Base-by-base conservation (phyloP, 164 flowering plant genomes). In the Stephania yunnanensis region DNA sequence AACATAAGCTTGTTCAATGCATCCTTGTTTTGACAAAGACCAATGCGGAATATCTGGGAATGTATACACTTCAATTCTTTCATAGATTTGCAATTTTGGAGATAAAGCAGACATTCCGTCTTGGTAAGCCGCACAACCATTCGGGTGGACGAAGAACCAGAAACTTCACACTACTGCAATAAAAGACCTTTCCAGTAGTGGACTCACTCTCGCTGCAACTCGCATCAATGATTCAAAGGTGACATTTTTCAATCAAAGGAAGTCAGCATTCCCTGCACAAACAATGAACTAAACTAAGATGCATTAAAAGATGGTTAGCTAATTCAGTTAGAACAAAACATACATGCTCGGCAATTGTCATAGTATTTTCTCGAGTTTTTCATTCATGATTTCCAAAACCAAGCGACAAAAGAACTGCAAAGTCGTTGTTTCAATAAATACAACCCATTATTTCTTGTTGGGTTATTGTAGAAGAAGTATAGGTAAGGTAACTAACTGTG, bases 21-120 rank as follows among this genome's bases (percentile, higher is more conserved):
- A 76, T 81, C 85, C 46, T 44, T 77, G 86, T 83, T 79, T 67
- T 82, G 87, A 72, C 85, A 81, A 70, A 88, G 87, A 30, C 90
- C 88, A 6, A 73, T 12, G 22, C 77, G 77, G 79, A 89, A 82
- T 76, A 88, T 71, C 74, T 83, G 91, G 74, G 87, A 77, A 20
- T 90, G 91, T 67, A 91, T 83, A 80, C 87, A 87, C 70, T 83
- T 86, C 76, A 91, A 78, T 4, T 89, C 84, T 42, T 65, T 67
- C 83, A 86, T 74, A 55, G 91, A 82, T 74, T 85, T 87, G 90
- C 90, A 90, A 79, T 44, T 76, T 68, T 80, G 74, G 65, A 91
- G 88, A 72, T 80, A 81, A 44, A 66, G 46, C 42, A 91, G 76
- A 76, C 87, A 89, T 76, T 82, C 75, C 75, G 74, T 50, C 67